Evolutionary conservation across 345 rosid genomes (phyloP).

Genomic region (Iberis pinnata): DNA sequence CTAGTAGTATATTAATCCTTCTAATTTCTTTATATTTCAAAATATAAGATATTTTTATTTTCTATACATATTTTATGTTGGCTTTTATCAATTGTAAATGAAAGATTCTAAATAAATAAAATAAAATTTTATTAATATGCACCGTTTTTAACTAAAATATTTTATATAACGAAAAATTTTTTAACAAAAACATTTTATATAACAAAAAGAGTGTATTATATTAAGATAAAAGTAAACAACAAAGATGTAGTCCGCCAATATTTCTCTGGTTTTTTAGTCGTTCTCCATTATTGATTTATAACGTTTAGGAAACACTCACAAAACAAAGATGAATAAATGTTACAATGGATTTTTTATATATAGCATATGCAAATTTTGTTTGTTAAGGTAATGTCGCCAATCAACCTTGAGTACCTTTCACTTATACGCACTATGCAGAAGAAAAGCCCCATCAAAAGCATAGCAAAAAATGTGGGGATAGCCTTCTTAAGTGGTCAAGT

Average conservation of each 20-base stretch:
- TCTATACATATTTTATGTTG: no score
- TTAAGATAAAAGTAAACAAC: no score
- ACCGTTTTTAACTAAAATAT: no score
- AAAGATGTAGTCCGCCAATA: slow-evolving; percentile 5
- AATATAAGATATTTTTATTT: no score
- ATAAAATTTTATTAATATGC: no score
- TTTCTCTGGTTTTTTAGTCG: slow-evolving; percentile 16
- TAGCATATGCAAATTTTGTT: slow-evolving; percentile 26
- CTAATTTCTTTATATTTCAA: no score
- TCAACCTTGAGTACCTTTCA: slow-evolving; percentile 21
- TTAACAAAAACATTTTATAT: no score
- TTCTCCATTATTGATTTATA: slow-evolving; percentile 28
- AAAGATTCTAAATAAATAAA: no score
- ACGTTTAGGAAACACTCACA: slow-evolving; percentile 24
- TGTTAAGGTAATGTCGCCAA: slow-evolving; percentile 10
- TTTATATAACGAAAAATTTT: no score
- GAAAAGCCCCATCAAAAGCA: slow-evolving; percentile 22
- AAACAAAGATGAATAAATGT: slow-evolving; percentile 29
- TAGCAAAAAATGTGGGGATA: slow-evolving; percentile 23
- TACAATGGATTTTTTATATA: slow-evolving; percentile 21
- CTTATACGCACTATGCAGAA: slow-evolving; percentile 26
- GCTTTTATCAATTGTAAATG: no score
- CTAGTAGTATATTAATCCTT: no score
- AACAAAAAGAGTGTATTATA: no score
- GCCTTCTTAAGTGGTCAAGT: slow-evolving; percentile 12